phyloP scores from a whole-genome alignment of 139 green algal species.

The Coelastrella sp. region DNA sequence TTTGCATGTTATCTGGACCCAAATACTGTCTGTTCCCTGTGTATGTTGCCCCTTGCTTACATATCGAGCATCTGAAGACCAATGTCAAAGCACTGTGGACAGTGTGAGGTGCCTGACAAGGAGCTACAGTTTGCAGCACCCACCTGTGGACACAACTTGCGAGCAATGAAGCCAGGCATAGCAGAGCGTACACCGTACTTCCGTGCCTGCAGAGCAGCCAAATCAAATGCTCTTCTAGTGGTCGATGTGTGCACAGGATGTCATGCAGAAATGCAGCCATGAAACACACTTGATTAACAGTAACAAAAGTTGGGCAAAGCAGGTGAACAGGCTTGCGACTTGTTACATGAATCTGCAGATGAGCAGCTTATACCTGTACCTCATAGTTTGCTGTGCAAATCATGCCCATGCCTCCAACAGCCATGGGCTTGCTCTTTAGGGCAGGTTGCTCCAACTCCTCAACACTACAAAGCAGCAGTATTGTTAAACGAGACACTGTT shows the following conservation, averaged over 20 bases:
- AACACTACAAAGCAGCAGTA: slow-evolving; percentile 51
- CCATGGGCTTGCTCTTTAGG: slow-evolving; percentile 80
- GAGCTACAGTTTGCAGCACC: no score
- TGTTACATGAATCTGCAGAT: neutral
- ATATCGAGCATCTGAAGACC: no score
- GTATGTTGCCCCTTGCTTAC: no score
- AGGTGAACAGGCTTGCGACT: no score
- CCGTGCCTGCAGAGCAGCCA: slow-evolving; percentile 51
- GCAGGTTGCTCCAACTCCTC: slow-evolving; percentile 79
- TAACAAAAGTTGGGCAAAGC: neutral
- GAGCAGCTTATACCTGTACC: neutral
- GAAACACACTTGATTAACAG: no score
- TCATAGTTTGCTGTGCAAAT: slow-evolving; percentile 92
- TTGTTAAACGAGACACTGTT: slow-evolving; percentile 52
- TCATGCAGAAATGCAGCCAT: no score
- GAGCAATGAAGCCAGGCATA: slow-evolving; percentile 93
- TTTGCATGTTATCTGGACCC: no score
- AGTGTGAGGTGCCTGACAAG: no score
- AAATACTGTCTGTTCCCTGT: no score
- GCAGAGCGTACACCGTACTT: slow-evolving; percentile 88
- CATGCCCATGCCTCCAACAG: slow-evolving; percentile 90
- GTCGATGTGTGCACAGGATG: no score
- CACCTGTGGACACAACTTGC: slow-evolving; percentile 33
- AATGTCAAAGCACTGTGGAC: no score
- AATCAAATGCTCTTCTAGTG: neutral